Base-by-base conservation (phyloP, 2,329 filamentous ascomycete genomes). In the Emmonsia crescens region DNA sequence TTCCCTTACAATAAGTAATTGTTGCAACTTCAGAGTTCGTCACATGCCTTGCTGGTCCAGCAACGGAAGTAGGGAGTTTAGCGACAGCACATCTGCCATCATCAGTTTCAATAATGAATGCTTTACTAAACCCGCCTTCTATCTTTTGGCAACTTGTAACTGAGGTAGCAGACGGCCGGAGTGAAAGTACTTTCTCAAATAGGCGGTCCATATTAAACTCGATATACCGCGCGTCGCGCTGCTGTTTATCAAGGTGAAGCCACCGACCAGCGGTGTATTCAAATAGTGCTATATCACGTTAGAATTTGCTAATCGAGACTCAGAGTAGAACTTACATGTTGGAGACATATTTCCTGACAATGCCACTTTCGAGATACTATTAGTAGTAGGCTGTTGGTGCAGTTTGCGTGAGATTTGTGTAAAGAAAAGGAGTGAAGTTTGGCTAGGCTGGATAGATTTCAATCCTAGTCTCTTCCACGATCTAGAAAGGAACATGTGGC, bases 41-140 rank as follows among this genome's bases (percentile, higher is more conserved):
- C 8, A 63, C 60, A 61, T 77, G 66, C 49, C 66, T 69, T 49
- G 66, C 55, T 9, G 74, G 75, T 10, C 76, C 76, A 64, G 75
- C 74, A 40, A 76, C 52, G 1, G 61, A 61, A 65, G 75, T 77
- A 1, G 76, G 77, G 16, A 80, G 61, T 65, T 72, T 75, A 2
- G 75, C 78, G 16, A 80, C 72, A 24, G 78, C 61, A 24, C 65
- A 66, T 64, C 67, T 67, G 8, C 60, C 72, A 67, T 76, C 73
- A 57, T 80, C 67, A 49, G 75, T 70, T 21, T 68, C 69, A 60
- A 80, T 74, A 40, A 78, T 70, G 58, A 80, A 79, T 33, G 75
- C 75, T 65, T 75, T 68, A 61, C 79, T 80, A 63, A 74, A 79
- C 1, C 74, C 72, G 5, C 78, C 76, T 69, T 80, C 77, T 57